Conservation (phyloP, 1,284 basidiomycete genomes). For the Apiotrichum siamense region DNA sequence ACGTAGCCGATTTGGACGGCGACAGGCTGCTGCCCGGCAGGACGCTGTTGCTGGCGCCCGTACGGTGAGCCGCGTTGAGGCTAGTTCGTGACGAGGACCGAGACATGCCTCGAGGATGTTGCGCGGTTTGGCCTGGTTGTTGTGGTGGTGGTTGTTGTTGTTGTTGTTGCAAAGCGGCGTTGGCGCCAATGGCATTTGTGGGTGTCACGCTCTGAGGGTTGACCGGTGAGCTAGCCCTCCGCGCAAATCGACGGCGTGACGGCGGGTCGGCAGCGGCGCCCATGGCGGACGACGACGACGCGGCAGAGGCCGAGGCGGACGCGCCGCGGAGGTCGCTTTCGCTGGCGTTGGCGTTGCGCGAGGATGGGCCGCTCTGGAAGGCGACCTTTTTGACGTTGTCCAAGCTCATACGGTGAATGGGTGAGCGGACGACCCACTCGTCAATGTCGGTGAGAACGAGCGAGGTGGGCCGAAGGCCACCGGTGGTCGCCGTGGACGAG, state of each 20-base stretch:
- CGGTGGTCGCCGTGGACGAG: neutral
- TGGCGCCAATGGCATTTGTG: neutral
- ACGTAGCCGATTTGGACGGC: conserved; percentile 7
- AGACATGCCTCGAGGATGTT: conserved; percentile 1
- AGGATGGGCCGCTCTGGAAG: conserved; percentile 8
- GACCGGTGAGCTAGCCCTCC: neutral
- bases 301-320: neutral
- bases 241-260: neutral
- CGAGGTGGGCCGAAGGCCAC: neutral
- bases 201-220: neutral
- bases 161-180: neutral
- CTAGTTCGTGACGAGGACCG: conserved; percentile 5
- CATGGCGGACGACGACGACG: too few relatives aligned
- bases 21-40: neutral
- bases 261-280: neutral
- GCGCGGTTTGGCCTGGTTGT: too few relatives aligned
- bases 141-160: neutral
- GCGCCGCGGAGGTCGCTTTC: conserved; percentile 9
- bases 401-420: conserved; percentile 6
- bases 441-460: conserved; percentile 1
- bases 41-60: neutral
- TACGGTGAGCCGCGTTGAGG: conserved; percentile 6
- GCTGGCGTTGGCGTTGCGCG: neutral
- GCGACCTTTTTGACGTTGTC: conserved; percentile 19
- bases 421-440: conserved; percentile 5